Evolutionary conservation across 768 basidiomycete species (phyloP), one percentile per base, ranked within the genome.

Genomic region (Antrodiella citrinella): DNA sequence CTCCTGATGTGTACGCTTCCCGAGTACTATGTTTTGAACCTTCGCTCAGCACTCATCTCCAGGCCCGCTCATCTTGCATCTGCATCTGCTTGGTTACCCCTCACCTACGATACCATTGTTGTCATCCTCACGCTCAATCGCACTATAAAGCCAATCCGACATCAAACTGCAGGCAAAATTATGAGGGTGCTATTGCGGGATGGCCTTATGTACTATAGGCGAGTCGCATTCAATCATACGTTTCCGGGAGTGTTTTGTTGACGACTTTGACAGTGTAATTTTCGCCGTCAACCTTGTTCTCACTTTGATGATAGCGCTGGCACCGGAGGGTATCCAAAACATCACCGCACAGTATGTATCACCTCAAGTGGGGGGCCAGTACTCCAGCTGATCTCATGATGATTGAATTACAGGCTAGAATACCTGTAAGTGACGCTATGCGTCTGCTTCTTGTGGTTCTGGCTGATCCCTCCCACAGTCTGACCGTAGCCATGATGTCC

Each of bases 401-500:
- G n/a, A n/a, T n/a, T n/a, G 19, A 19, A 13, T 15, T 9, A 19
- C 47, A 66, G 68, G 49, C 52, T 62, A 25, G 64, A 61, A 54
- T 71, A 80, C 24, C 65, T 81, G 52, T 78, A 63, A 59, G 66
- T 35, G 19, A 25, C 19, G 11, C 48, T 24, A 26, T n/a, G 15
- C 44, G 22, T 3, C 26, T 0, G 3, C 38, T 38, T 26, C 35
- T 26, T 51, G 20, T 24, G 48, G 44, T 38, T 38, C 35, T 38
- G 35, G 18, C 35, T 18, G 35, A 18, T 10, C 10, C 40, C 26
- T 4, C n/a, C 40, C 38, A 11, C 52, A 57, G 59, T 11, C 18
- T 59, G 23, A 58, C 75, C 64, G 78, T 84, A 10, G 70, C 79
- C 0, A 84, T 83, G 78, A 81, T 83, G 73, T 82, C 80, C 2